Percentiles rank a stretch among this genome's conserved stretches.
These are phyloP conservation scores for Solanum arcanum DNA, from an alignment of 257 asterid genomes.

Conservation along the genomic window DNA sequence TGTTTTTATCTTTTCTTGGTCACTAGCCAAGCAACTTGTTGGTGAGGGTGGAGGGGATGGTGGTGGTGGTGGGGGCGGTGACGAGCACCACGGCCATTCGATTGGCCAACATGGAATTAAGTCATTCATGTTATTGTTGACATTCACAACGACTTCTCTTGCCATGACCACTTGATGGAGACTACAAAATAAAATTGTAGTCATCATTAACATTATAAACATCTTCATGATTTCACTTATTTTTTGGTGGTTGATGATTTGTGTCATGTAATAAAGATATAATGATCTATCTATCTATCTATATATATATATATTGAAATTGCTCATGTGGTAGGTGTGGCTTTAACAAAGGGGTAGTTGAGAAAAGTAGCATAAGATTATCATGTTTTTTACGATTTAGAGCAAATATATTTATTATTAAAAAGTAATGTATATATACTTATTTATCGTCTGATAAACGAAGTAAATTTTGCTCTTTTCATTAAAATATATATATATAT, in stretches of 20 bases:
- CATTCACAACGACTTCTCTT: background rate
- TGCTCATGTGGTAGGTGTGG: background rate
- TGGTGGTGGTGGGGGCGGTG: background rate
- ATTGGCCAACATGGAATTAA: background rate
- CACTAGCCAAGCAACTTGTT: background rate
- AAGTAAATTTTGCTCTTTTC: background rate
- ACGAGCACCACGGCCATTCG: background rate
- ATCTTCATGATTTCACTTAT: background rate
- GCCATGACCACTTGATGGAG: background rate
- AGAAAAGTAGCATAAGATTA: background rate
- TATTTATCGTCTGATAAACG: rapidly evolving
- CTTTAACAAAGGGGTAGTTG: background rate
- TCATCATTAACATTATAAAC: background rate
- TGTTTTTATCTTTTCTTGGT: background rate
- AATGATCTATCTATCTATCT: background rate
- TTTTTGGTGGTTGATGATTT: background rate
- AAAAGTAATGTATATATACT: too few relatives aligned
- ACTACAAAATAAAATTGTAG: background rate
- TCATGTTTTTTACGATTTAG: too few relatives aligned
- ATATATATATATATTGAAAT: too few relatives aligned
- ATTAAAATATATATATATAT: too few relatives aligned
- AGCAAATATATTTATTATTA: too few relatives aligned
- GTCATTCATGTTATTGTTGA: background rate
- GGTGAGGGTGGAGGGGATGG: background rate
- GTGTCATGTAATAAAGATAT: too few relatives aligned